Conservation (phyloP, 495 filamentous ascomycete species). For the Penicillium arizonense region DNA sequence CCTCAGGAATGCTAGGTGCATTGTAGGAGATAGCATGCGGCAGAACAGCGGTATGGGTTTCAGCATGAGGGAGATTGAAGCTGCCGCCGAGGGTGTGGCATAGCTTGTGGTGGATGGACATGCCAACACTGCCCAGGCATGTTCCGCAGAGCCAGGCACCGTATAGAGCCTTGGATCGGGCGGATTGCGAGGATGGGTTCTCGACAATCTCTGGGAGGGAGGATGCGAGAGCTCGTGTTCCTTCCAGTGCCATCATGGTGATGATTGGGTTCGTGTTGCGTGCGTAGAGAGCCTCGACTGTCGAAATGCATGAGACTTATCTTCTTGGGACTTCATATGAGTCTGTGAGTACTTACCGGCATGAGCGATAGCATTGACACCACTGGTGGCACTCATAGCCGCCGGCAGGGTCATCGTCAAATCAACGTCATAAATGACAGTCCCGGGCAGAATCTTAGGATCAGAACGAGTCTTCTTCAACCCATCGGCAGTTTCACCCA, state of each 20-base stretch:
- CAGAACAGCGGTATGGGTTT: slow-evolving; percentile 67
- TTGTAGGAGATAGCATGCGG: slow-evolving; percentile 70
- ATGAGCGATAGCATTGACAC: slow-evolving; percentile 71
- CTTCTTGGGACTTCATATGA: background rate
- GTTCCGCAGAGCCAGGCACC: slow-evolving; percentile 67
- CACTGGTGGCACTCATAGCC: slow-evolving; percentile 59
- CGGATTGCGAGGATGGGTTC: slow-evolving; percentile 45
- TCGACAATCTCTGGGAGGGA: slow-evolving; percentile 57
- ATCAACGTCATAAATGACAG: slow-evolving; percentile 70
- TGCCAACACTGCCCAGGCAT: slow-evolving; percentile 63
- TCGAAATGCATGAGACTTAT: background rate
- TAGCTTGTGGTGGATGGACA: slow-evolving; percentile 71
- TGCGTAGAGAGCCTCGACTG: slow-evolving; percentile 66
- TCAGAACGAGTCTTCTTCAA: slow-evolving; percentile 64
- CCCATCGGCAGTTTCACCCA: slow-evolving; percentile 64
- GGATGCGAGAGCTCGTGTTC: slow-evolving; percentile 49
- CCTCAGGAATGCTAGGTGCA: slow-evolving; percentile 58
- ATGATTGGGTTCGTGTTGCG: slow-evolving; percentile 61
- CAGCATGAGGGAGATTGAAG: slow-evolving; percentile 68
- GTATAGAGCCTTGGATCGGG: slow-evolving; percentile 59
- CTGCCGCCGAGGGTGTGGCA: slow-evolving; percentile 67
- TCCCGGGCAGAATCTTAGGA: slow-evolving; percentile 62
- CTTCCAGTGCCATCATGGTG: slow-evolving; percentile 57
- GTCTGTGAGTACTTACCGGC: slow-evolving; percentile 38
- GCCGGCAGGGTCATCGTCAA: slow-evolving; percentile 64